Percentiles rank a stretch among this genome's conserved stretches.
Evolutionary conservation across 2,329 filamentous ascomycete species (phyloP).

Genomic region (Curvularia sp.): DNA sequence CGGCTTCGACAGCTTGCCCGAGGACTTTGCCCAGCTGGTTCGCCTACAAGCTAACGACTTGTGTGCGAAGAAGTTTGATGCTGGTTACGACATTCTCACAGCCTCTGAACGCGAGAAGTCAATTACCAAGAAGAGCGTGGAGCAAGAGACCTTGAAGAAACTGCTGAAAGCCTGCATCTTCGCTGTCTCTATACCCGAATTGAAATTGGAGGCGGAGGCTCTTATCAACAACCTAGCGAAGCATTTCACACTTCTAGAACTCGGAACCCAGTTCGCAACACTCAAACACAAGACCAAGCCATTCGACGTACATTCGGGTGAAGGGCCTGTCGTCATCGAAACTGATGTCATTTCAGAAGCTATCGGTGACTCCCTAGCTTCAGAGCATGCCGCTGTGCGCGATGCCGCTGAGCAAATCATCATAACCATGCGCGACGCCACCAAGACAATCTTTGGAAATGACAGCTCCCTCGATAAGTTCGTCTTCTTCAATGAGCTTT

Average conservation of each 20-base stretch:
- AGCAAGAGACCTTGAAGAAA: conserved; percentile 83
- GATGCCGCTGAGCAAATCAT: conserved; percentile 83
- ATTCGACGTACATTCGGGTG: conserved; percentile 85
- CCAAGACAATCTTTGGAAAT: conserved; percentile 79
- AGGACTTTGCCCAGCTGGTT: conserved; percentile 84
- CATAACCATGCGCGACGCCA: conserved; percentile 76
- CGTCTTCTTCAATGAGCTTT: conserved; percentile 83
- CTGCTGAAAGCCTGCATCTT: conserved; percentile 89
- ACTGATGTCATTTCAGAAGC: conserved; percentile 87
- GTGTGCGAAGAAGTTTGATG: conserved; percentile 72
- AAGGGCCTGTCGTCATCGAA: conserved; percentile 86
- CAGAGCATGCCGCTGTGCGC: conserved; percentile 79
- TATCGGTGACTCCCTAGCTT: conserved; percentile 87
- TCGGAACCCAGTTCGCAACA: conserved; percentile 83
- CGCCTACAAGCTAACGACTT: conserved; percentile 90
- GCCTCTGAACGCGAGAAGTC: conserved; percentile 81
- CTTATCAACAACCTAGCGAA: conserved; percentile 83
- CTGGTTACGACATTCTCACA: conserved; percentile 73
- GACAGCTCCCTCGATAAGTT: conserved; percentile 74
- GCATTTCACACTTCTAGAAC: conserved; percentile 89
- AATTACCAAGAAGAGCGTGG: conserved; percentile 82
- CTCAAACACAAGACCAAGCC: conserved; percentile 76
- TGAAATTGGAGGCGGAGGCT: conserved; percentile 75
- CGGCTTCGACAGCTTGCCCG: conserved; percentile 84
- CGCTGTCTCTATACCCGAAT: conserved; percentile 80